Evolutionary conservation across 2,329 filamentous ascomycete species (phyloP).

Genomic region (Ophiostoma australiae): DNA sequence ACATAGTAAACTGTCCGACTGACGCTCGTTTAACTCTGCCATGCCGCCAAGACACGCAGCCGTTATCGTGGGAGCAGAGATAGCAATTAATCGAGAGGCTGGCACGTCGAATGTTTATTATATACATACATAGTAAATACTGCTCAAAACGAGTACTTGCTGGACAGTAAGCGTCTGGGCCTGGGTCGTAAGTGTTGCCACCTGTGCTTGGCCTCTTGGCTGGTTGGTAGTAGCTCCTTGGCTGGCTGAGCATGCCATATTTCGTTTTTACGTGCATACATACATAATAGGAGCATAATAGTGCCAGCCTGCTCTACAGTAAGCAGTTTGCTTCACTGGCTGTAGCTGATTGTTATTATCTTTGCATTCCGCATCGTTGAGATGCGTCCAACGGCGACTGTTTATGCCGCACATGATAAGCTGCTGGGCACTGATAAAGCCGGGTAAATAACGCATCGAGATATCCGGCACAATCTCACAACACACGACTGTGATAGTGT

Average conservation of each 20-base stretch:
- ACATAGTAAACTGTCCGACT: not conserved
- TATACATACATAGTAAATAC: no score
- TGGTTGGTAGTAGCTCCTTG: conserved; percentile 15
- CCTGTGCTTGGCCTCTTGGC: conserved; percentile 17
- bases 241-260: not conserved
- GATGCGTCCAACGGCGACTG: not conserved
- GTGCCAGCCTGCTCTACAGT: no score
- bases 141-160: not conserved
- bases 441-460: not conserved
- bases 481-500: not conserved
- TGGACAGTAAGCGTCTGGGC: not conserved
- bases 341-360: not conserved
- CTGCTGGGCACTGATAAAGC: not conserved
- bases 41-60: conserved; percentile 8
- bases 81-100: not conserved
- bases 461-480: not conserved
- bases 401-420: not conserved
- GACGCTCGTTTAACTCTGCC: conserved; percentile 6
- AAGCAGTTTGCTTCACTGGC: no score
- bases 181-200: conserved; percentile 1
- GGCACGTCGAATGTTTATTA: not conserved
- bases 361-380: not conserved
- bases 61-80: not conserved
- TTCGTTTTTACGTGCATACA: not conserved
- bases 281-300: no score